phyloP scores from a whole-genome alignment of 495 filamentous ascomycete genomes.

The Tuber magnatum region DNA sequence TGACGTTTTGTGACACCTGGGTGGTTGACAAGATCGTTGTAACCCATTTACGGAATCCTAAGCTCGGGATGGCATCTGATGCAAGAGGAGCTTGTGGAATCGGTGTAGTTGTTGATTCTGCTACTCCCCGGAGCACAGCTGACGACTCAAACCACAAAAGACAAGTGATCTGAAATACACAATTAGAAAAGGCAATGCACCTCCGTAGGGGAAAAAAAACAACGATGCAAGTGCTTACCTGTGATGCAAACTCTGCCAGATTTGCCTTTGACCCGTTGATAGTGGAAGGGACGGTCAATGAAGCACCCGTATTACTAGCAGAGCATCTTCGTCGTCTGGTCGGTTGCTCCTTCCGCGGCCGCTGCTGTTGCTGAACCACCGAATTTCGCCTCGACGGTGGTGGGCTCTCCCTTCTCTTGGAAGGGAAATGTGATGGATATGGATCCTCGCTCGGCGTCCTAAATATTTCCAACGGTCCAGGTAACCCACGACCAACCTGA shows the following conservation, averaged over 20 bases:
- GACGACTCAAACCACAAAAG: conserved; percentile 98
- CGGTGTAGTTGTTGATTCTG: conserved; percentile 52
- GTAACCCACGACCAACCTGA: conserved; percentile 31
- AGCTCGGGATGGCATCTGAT: conserved; percentile 64
- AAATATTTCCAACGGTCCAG: conserved; percentile 32
- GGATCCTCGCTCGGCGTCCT: conserved; percentile 14
- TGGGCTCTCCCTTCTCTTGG: conserved; percentile 25
- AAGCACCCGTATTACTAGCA: conserved; percentile 20
- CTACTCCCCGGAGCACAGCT: conserved; percentile 62
- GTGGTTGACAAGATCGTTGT: conserved; percentile 83
- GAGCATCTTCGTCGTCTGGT: conserved; percentile 26
- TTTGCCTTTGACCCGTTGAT: conserved; percentile 68
- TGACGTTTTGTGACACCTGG: conserved; percentile 94
- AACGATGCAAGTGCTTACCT: conserved; percentile 51
- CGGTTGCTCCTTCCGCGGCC: conserved; percentile 19
- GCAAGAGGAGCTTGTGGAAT: conserved; percentile 52
- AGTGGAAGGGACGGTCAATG: conserved; percentile 53
- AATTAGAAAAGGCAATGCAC: conserved; percentile 15
- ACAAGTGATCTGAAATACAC: conserved; percentile 68
- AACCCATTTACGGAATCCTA: conserved; percentile 89
- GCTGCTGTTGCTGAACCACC: conserved; percentile 22
- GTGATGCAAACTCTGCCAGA: conserved; percentile 72
- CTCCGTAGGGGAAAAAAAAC: background rate
- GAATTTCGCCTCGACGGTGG: conserved; percentile 26
- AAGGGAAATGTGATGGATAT: conserved; percentile 16